A percentile compares a stretch with the other conserved stretches of the same genome.
Conservation (phyloP, 176 grass and related monocot genomes). For the Raddia guianensis region DNA sequence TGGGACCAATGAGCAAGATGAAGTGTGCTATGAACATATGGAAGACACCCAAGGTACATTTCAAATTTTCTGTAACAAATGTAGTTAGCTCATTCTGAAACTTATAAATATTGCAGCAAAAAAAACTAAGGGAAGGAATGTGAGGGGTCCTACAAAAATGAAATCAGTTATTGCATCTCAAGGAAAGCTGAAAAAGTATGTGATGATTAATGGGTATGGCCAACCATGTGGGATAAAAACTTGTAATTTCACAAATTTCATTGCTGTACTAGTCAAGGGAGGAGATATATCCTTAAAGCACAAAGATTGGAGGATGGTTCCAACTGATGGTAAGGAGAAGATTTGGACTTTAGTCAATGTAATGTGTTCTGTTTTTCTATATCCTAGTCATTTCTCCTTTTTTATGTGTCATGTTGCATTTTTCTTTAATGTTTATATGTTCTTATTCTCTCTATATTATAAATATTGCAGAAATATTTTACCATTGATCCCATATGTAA, state of each 20-base stretch:
- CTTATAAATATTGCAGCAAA: not conserved
- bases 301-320: not conserved
- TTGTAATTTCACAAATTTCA: not conserved
- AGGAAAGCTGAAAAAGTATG: not conserved
- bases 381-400: too few relatives aligned
- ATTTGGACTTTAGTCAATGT: not conserved
- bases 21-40: not conserved
- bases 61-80: not conserved
- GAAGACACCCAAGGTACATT: not conserved
- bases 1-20: not conserved
- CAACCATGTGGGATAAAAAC: not conserved
- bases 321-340: not conserved
- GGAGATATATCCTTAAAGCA: not conserved
- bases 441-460: too few relatives aligned
- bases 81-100: too few relatives aligned
- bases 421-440: too few relatives aligned
- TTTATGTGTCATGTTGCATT: too few relatives aligned
- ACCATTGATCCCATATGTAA: not conserved
- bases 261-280: not conserved
- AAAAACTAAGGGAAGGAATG: not conserved
- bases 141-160: not conserved
- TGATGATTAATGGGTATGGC: not conserved
- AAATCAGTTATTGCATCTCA: not conserved
- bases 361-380: not conserved
- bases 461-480: not conserved